phyloP scores from a whole-genome alignment of 805 yeast species.

The Candida oleophila region DNA sequence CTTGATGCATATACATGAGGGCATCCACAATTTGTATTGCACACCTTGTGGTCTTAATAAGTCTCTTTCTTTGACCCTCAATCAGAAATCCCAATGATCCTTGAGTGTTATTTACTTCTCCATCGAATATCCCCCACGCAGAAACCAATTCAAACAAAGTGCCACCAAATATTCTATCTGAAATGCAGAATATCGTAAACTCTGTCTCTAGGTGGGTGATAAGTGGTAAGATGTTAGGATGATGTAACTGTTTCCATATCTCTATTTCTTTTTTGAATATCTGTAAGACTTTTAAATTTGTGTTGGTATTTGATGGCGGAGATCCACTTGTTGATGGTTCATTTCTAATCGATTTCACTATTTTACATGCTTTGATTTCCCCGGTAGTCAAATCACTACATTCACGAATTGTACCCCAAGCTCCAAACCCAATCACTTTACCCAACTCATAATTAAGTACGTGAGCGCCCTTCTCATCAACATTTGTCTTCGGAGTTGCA shows the following conservation, averaged over 20 bases:
- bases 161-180: slow-evolving; percentile 69
- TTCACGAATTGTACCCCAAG: slow-evolving; percentile 85
- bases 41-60: slow-evolving; percentile 32
- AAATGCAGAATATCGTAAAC: slow-evolving; percentile 68
- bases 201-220: slow-evolving; percentile 60
- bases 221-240: slow-evolving; percentile 64
- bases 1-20: slow-evolving; percentile 55
- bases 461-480: slow-evolving; percentile 67
- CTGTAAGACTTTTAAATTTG: slow-evolving; percentile 47
- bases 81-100: slow-evolving; percentile 30
- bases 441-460: slow-evolving; percentile 67
- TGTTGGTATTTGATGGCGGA: slow-evolving; percentile 14
- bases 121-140: slow-evolving; percentile 55
- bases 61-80: slow-evolving; percentile 28
- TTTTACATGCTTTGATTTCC: slow-evolving; percentile 57
- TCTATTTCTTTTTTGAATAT: slow-evolving; percentile 69
- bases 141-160: slow-evolving; percentile 75
- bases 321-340: slow-evolving; percentile 4
- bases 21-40: slow-evolving; percentile 58
- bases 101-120: slow-evolving; percentile 21
- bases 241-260: slow-evolving; percentile 72
- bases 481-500: slow-evolving; percentile 30
- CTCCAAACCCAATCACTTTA: slow-evolving; percentile 80
- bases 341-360: slow-evolving; percentile 38
- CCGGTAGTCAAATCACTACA: slow-evolving; percentile 42